These are phyloP conservation scores for Metschnikowia santaceciliae DNA, from an alignment of 805 yeast genomes.

Conservation along the genomic window DNA sequence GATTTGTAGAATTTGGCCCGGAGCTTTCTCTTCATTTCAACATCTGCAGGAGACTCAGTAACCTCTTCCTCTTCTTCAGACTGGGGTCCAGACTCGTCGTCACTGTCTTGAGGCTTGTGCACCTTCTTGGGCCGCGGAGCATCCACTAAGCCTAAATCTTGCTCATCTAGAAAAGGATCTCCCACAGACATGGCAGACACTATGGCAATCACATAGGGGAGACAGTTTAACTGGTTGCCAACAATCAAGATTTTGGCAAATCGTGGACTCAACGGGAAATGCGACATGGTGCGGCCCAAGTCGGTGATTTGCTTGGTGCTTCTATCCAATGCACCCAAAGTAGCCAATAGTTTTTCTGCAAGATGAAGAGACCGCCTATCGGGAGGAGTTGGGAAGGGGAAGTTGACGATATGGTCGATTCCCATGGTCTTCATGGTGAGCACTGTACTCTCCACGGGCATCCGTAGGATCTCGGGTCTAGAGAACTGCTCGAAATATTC, in stretches of 20 bases:
- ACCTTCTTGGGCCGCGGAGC: constrained; percentile 7
- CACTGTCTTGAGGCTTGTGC: constrained; percentile 28
- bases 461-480: constrained; percentile 83
- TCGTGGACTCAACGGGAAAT: constrained; percentile 91
- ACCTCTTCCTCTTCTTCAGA: constrained; percentile 33
- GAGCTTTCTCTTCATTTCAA: constrained; percentile 37
- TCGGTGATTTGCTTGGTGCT: constrained; percentile 58
- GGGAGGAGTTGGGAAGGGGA: constrained; percentile 97
- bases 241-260: constrained; percentile 85
- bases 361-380: constrained; percentile 52
- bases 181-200: constrained; percentile 93
- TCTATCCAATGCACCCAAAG: constrained; percentile 72
- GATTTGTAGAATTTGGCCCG: constrained; percentile 56
- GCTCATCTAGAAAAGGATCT: constrained; percentile 77
- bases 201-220: constrained; percentile 85
- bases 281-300: constrained; percentile 80
- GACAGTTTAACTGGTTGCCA: constrained; percentile 81
- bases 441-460: constrained; percentile 97
- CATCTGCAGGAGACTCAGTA: constrained; percentile 32
- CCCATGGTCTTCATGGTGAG: constrained; percentile 97
- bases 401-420: constrained; percentile 80
- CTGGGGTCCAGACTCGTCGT: constrained; percentile 21
- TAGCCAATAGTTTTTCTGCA: constrained; percentile 65
- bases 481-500: constrained; percentile 79
- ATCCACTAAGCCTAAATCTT: constrained; percentile 58